phyloP scores from a whole-genome alignment of 1,284 basidiomycete species.

The Amylostereum areolatum region DNA sequence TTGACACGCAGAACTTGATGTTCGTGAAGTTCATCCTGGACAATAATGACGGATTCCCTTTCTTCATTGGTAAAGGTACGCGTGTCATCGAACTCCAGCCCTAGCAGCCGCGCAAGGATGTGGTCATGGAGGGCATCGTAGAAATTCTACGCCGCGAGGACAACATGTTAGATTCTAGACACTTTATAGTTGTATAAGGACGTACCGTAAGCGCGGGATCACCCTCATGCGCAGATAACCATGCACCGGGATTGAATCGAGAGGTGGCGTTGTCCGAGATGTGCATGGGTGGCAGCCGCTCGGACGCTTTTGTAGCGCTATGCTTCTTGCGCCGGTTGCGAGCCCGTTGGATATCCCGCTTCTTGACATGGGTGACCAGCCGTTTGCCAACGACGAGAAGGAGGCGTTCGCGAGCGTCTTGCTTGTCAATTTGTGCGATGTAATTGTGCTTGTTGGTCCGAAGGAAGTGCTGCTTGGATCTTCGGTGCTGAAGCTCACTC shows the following conservation, averaged over 20 bases:
- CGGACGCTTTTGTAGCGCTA: too few species aligned
- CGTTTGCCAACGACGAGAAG: too few species aligned
- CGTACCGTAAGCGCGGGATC: constrained; percentile 1
- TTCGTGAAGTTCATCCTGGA: constrained; percentile 22
- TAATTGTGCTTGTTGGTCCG: too few species aligned
- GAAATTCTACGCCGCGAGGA: constrained; percentile 23
- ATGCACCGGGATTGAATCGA: neutral
- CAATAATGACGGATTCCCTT: constrained; percentile 15
- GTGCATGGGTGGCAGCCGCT: too few species aligned
- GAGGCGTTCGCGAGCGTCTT: too few species aligned
- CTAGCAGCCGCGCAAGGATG: neutral
- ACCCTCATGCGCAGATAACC: neutral
- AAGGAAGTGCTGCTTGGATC: too few species aligned
- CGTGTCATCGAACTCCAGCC: neutral
- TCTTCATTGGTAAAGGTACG: neutral
- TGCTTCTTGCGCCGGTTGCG: too few species aligned
- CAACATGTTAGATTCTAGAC: neutral
- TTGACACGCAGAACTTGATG: constrained; percentile 28
- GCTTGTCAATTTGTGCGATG: too few species aligned
- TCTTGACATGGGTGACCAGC: too few species aligned
- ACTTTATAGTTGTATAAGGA: neutral
- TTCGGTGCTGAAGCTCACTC: too few species aligned
- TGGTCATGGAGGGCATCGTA: constrained; percentile 30
- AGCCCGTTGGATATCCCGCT: too few species aligned
- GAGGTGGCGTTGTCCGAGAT: neutral